phyloP scores from a whole-genome alignment of 2,329 filamentous ascomycete genomes.

The Rugonectria rugulosa region DNA sequence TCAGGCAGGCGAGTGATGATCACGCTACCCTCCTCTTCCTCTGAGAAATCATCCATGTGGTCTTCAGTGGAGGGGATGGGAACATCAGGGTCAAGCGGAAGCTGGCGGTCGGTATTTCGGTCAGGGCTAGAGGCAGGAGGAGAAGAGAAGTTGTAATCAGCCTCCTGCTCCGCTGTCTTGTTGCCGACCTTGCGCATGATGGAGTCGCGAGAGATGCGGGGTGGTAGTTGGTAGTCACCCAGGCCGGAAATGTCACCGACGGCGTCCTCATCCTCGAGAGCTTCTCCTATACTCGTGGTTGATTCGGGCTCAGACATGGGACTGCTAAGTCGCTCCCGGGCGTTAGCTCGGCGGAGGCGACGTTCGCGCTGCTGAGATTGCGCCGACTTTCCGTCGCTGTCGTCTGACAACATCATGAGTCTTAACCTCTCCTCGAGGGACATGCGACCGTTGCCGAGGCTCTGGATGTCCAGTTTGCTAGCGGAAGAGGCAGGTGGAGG shows the following conservation, averaged over 20 bases:
- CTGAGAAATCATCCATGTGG: constrained; percentile 57
- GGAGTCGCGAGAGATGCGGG: constrained; percentile 90
- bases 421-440: constrained; percentile 85
- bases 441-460: constrained; percentile 78
- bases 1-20: constrained; percentile 73
- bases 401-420: constrained; percentile 86
- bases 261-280: constrained; percentile 64
- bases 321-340: constrained; percentile 59
- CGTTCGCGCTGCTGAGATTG: constrained; percentile 73
- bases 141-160: constrained; percentile 71
- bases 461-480: constrained; percentile 80
- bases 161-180: constrained; percentile 61
- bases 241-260: constrained; percentile 67
- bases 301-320: constrained; percentile 50
- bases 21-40: constrained; percentile 64
- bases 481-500: constrained; percentile 71
- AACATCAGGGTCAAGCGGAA: constrained; percentile 82
- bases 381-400: constrained; percentile 63
- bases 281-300: constrained; percentile 40
- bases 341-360: constrained; percentile 69
- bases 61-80: constrained; percentile 89
- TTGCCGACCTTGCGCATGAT: constrained; percentile 87
- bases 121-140: constrained; percentile 61
- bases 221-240: constrained; percentile 71
- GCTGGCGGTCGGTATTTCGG: constrained; percentile 60